phyloP scores from a whole-genome alignment of 306 rosid species.

The Castanospermum australe region DNA sequence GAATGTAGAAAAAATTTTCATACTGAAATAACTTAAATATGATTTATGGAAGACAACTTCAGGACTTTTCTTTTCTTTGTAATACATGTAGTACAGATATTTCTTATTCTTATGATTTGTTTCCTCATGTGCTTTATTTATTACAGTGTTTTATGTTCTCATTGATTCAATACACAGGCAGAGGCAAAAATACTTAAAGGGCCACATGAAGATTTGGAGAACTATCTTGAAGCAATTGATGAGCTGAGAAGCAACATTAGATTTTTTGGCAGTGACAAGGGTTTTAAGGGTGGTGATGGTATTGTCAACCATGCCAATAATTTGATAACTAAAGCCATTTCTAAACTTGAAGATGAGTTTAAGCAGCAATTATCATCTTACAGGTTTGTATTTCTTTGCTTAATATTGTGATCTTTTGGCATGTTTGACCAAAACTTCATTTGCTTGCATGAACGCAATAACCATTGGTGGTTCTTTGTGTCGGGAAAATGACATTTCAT shows the following conservation, averaged over 20 bases:
- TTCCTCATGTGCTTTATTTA: background rate
- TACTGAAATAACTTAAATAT: background rate
- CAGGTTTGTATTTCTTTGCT: conserved; percentile 58
- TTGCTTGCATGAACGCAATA: conserved; percentile 14
- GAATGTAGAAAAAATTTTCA: background rate
- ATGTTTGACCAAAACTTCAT: conserved; percentile 12
- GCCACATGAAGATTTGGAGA: conserved; percentile 91
- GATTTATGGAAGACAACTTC: background rate
- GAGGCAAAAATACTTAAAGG: conserved; percentile 78
- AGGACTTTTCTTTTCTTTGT: background rate
- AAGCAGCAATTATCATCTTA: conserved; percentile 67
- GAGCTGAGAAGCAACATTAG: conserved; percentile 74
- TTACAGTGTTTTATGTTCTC: conserved; percentile 6
- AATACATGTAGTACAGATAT: background rate
- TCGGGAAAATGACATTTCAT: background rate
- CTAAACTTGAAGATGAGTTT: conserved; percentile 89
- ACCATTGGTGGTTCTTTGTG: background rate
- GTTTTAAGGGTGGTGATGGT: conserved; percentile 70
- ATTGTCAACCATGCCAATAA: conserved; percentile 68
- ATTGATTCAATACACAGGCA: conserved; percentile 53
- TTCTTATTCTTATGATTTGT: background rate
- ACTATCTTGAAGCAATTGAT: conserved; percentile 87
- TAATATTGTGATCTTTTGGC: conserved; percentile 21
- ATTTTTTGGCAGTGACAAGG: conserved; percentile 70
- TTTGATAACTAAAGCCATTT: conserved; percentile 78